Evolutionary conservation across 2,329 filamentous ascomycete species (phyloP).

Genomic region (Fusarium coicis): DNA sequence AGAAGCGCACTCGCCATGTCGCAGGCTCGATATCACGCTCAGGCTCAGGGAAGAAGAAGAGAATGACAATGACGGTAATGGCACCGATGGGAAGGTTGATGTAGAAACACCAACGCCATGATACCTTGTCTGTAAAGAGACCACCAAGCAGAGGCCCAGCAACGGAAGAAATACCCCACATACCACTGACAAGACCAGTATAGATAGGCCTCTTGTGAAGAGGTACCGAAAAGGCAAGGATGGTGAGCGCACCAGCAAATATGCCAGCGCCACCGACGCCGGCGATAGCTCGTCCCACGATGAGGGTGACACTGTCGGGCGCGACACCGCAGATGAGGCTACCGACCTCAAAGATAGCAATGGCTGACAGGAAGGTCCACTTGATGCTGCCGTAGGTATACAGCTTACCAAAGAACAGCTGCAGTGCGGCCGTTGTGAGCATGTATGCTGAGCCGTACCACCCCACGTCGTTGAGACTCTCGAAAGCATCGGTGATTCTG

Average conservation of each 20-base stretch:
- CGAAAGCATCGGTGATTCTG: conserved; percentile 55
- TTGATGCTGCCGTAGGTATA: conserved; percentile 60
- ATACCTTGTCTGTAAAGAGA: conserved; percentile 49
- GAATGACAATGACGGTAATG: conserved; percentile 48
- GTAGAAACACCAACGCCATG: conserved; percentile 56
- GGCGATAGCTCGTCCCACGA: conserved; percentile 50
- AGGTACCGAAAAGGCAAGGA: conserved; percentile 54
- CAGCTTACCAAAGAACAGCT: conserved; percentile 54
- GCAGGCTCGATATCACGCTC: conserved; percentile 39
- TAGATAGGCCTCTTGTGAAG: conserved; percentile 49
- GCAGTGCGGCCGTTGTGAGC: conserved; percentile 54
- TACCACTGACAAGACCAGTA: conserved; percentile 52
- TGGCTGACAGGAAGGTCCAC: conserved; percentile 51
- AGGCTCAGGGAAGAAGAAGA: conserved; percentile 43
- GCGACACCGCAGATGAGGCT: conserved; percentile 54
- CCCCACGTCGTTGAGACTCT: conserved; percentile 58
- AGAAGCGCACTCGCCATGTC: conserved; percentile 40
- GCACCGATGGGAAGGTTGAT: conserved; percentile 54
- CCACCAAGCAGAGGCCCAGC: conserved; percentile 50
- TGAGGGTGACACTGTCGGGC: conserved; percentile 48
- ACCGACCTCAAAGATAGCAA: conserved; percentile 57
- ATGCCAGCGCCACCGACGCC: conserved; percentile 57
- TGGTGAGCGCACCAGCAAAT: conserved; percentile 57
- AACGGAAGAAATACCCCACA: conserved; percentile 59
- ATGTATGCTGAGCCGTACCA: conserved; percentile 62